These are phyloP conservation scores for Ogataea corticis DNA, from an alignment of 805 yeast species.

Conservation along the genomic window DNA sequence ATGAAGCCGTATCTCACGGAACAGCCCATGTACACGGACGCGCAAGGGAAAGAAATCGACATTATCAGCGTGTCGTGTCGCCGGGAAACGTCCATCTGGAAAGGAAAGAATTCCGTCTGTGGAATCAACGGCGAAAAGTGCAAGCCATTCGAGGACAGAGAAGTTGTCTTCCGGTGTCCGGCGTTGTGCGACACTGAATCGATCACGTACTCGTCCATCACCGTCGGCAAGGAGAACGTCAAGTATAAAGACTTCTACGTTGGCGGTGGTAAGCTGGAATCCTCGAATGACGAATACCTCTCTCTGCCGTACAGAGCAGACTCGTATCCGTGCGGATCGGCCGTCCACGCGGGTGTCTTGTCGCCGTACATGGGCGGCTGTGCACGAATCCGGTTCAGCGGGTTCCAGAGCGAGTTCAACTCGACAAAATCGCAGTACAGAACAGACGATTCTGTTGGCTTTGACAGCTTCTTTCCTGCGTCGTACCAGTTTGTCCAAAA, in stretches of 20 bases:
- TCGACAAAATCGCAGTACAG: constrained; percentile 44
- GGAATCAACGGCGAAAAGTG: constrained; percentile 72
- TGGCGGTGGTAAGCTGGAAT: constrained; percentile 64
- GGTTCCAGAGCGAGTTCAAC: constrained; percentile 51
- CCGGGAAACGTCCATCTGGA: constrained; percentile 56
- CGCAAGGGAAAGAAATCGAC: constrained; percentile 14
- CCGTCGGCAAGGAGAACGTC: constrained; percentile 67
- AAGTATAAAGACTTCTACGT: constrained; percentile 73
- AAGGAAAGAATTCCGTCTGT: constrained; percentile 73
- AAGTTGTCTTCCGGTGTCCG: constrained; percentile 73
- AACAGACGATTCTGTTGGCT: constrained; percentile 54
- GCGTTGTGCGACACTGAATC: constrained; percentile 82
- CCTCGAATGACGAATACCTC: constrained; percentile 28
- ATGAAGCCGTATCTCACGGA: constrained; percentile 47
- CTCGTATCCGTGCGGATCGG: constrained; percentile 88
- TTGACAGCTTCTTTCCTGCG: constrained; percentile 72
- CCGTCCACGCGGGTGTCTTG: constrained; percentile 78
- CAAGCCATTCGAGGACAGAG: constrained; percentile 42
- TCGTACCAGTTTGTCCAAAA: constrained; percentile 62
- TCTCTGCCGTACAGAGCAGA: constrained; percentile 80
- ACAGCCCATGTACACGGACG: constrained; percentile 37
- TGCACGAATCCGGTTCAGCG: constrained; percentile 58
- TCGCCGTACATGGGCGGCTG: constrained; percentile 81
- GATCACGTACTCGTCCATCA: constrained; percentile 70
- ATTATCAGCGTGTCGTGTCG: constrained; percentile 52